Percentiles rank a stretch among this genome's conserved stretches.
Evolutionary conservation across 331 rosid species (phyloP).

Genomic region (Cydonia oblonga): DNA sequence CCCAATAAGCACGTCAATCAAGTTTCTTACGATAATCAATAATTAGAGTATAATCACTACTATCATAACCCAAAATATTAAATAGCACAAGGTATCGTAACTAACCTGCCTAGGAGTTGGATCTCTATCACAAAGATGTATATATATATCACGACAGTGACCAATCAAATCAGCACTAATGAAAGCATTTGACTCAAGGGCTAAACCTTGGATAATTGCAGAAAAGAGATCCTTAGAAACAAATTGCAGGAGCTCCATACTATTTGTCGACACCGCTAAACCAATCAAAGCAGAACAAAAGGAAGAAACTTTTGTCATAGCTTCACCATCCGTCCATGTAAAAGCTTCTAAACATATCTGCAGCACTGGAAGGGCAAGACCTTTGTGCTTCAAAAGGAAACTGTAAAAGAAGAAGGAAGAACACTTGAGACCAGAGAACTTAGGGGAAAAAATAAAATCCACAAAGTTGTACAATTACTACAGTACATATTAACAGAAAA

Average conservation of each 20-base stretch:
- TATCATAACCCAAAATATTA: not conserved
- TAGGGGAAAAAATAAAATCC: not conserved
- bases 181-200: constrained; percentile 88
- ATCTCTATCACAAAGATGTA: constrained; percentile 69
- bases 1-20: constrained; percentile 1
- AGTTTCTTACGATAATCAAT: not conserved
- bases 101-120: constrained; percentile 93
- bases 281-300: constrained; percentile 54
- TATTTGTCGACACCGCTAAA: constrained; percentile 48
- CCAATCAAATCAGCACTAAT: constrained; percentile 80
- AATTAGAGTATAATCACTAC: not conserved
- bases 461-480: not conserved
- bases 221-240: constrained; percentile 83
- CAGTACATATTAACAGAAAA: constrained; percentile 7
- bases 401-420: constrained; percentile 31
- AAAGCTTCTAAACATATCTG: constrained; percentile 66
- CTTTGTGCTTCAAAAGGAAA: constrained; percentile 67
- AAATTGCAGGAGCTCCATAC: constrained; percentile 53
- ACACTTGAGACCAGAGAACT: constrained; percentile 1
- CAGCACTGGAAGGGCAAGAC: constrained; percentile 62
- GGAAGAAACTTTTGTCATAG: constrained; percentile 68
- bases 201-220: constrained; percentile 65
- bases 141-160: constrained; percentile 83
- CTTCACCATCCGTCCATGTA: constrained; percentile 85
- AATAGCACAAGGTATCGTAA: not conserved